phyloP scores from a whole-genome alignment of 768 basidiomycete species.

The Pisolithus microcarpus region DNA sequence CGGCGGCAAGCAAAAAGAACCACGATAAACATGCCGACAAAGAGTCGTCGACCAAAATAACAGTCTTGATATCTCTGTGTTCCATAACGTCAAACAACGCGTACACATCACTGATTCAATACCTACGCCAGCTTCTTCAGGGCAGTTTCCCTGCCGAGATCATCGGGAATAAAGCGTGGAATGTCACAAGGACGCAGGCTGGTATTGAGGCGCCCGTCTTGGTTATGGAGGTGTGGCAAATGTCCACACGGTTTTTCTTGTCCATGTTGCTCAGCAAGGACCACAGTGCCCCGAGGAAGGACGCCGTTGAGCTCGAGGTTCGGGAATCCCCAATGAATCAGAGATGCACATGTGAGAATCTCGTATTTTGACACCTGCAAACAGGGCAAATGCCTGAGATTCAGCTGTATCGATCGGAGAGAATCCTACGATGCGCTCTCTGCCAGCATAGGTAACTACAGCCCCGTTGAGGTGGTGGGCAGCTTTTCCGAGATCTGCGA shows the following conservation, averaged over 20 bases:
- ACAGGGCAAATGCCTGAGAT: background rate
- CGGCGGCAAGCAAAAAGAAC: background rate
- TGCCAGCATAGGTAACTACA: constrained; percentile 27
- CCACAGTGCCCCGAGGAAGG: constrained; percentile 23
- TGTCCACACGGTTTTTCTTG: constrained; percentile 10
- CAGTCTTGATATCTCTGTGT: constrained; percentile 33
- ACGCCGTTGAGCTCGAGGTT: constrained; percentile 3
- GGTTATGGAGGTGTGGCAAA: background rate
- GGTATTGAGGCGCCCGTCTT: constrained; percentile 18
- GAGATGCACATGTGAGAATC: constrained; percentile 30
- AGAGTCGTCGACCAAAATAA: constrained; percentile 36
- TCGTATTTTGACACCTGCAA: constrained; percentile 26
- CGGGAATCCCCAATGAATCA: constrained; percentile 27
- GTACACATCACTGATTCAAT: background rate
- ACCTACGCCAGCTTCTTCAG: constrained; percentile 24
- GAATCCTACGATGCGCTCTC: constrained; percentile 24
- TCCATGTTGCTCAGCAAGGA: constrained; percentile 18
- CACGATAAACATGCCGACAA: constrained; percentile 23
- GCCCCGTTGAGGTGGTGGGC: constrained; percentile 26
- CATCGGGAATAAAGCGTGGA: constrained; percentile 18
- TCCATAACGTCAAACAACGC: background rate
- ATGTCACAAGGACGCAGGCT: constrained; percentile 23
- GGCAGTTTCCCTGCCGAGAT: constrained; percentile 13
- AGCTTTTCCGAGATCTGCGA: constrained; percentile 30
- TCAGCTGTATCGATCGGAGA: background rate